These are phyloP conservation scores for Trametes meyenii DNA, from an alignment of 768 basidiomycete genomes.

Conservation along the genomic window DNA sequence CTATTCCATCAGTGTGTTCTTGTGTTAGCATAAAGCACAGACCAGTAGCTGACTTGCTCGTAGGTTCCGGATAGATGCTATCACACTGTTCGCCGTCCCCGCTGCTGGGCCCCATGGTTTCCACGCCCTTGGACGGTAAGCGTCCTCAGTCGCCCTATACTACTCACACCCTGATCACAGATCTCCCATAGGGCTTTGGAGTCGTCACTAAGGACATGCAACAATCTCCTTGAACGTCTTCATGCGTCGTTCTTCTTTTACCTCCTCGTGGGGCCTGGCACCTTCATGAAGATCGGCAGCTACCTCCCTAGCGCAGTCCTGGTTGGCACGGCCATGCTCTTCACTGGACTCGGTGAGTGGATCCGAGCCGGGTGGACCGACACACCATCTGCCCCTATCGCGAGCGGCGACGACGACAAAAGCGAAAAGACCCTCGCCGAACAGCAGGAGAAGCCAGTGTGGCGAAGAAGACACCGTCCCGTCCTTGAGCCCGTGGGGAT, in stretches of 20 bases:
- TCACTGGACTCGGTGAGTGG: slow-evolving; percentile 80
- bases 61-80: slow-evolving; percentile 92
- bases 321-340: slow-evolving; percentile 83
- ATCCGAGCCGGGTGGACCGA: slow-evolving; percentile 60
- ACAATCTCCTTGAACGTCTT: slow-evolving; percentile 93
- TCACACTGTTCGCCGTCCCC: slow-evolving; percentile 88
- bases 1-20: slow-evolving; percentile 76
- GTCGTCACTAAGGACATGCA: slow-evolving; percentile 85
- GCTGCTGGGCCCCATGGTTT: slow-evolving; percentile 94
- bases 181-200: slow-evolving; percentile 67
- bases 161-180: slow-evolving; percentile 3
- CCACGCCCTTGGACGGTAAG: slow-evolving; percentile 85
- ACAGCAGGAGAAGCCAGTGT: slow-evolving; percentile 26
- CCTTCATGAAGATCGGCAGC: slow-evolving; percentile 86
- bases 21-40: neutral
- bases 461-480: slow-evolving; percentile 55
- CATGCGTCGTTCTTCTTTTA: slow-evolving; percentile 99
- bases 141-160: neutral
- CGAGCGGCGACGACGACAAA: neutral
- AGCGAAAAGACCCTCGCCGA: slow-evolving; percentile 1
- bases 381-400: slow-evolving; percentile 7
- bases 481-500: slow-evolving; percentile 56
- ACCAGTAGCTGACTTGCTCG: neutral
- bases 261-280: slow-evolving; percentile 63
- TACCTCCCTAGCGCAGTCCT: slow-evolving; percentile 89